Base-by-base conservation (phyloP, 192 early-diverging fungal genomes). In the Coemansia sp. region DNA sequence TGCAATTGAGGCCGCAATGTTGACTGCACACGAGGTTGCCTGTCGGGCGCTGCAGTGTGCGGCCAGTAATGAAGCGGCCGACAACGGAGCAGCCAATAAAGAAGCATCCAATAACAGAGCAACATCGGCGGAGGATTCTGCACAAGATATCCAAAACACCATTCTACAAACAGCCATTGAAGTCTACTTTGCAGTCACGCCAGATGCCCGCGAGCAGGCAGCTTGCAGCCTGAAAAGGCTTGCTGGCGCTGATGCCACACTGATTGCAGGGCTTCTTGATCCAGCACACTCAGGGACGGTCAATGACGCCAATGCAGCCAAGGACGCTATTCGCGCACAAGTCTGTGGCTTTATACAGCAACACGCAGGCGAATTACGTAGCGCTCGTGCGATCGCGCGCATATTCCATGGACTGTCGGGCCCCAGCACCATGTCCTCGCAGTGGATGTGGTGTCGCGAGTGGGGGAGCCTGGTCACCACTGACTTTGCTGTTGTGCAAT, bases 371-470 rank as follows among this genome's bases (percentile, higher is more conserved):
- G 51, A 55, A 47, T 62, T 82, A 4, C 67, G 51, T 35, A 74
- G 68, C 21, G 80, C 66, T 7, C 68, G 74, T 26, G 71, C 74
- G 0, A 65, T 82, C 29, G 80, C 80, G 3, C 70, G 71, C 21
- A 37, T 82, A 11, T 61, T 77, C 39, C 80, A 82, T 61, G 80
- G 74, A 5, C 73, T 82, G 2, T 64, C 71, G 6, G 67, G 75
- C 9, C 74, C 80, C 3, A 68, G 54, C 29, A 69, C 59, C 49
- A 58, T 67, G 16, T 58, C 71, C 27, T 72, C 76, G 14, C 67
- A 73, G 51, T 79, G 76, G 76, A 54, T 62, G 56, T 79, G 76
- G 76, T 73, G 76, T 43, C 22, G 67, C 21, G 76, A 78, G 56
- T 78, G 76, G 76, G 71, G 59, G 11, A 69, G 76, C 61, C 67